Conservation (phyloP, 2,329 filamentous ascomycete species). For the Didymella arachidicola region DNA sequence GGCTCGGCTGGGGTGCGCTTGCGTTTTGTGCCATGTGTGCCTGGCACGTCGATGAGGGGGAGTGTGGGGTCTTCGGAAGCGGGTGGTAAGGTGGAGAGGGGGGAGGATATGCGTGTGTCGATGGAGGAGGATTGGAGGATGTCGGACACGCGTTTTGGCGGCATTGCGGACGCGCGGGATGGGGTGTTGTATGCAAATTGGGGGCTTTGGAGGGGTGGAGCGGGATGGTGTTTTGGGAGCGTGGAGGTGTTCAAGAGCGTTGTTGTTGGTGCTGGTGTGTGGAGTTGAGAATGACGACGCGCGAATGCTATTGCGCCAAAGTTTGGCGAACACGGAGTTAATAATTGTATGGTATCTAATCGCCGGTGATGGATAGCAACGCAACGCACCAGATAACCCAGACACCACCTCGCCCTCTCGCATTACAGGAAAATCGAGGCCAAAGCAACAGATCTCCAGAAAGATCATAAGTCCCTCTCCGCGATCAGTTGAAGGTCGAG, state of each 20-base stretch:
- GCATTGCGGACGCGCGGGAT: constrained; percentile 13
- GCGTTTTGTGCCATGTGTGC: constrained; percentile 15
- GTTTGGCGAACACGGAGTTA: neutral
- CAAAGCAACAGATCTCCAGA: too few species aligned
- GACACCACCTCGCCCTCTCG: too few species aligned
- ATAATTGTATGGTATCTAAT: neutral
- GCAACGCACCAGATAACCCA: neutral
- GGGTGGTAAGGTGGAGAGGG: neutral
- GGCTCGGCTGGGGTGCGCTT: constrained; percentile 1
- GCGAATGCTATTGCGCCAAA: neutral
- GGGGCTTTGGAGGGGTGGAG: neutral
- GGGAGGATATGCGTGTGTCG: constrained; percentile 8
- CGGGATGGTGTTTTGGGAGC: too few species aligned
- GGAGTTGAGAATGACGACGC: neutral
- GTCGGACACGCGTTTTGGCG: constrained; percentile 33
- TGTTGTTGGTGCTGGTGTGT: neutral
- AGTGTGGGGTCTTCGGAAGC: constrained; percentile 30
- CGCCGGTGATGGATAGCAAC: neutral
- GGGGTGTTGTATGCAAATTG: too few species aligned
- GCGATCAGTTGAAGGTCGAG: too few species aligned
- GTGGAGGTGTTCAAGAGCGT: neutral
- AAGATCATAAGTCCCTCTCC: too few species aligned
- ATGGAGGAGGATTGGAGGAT: constrained; percentile 27
- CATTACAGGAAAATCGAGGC: too few species aligned
- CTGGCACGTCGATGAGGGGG: constrained; percentile 20